A percentile compares a stretch with the other conserved stretches of the same genome.
phyloP scores from a whole-genome alignment of 1,284 basidiomycete species.

The Omphalotus olearius region DNA sequence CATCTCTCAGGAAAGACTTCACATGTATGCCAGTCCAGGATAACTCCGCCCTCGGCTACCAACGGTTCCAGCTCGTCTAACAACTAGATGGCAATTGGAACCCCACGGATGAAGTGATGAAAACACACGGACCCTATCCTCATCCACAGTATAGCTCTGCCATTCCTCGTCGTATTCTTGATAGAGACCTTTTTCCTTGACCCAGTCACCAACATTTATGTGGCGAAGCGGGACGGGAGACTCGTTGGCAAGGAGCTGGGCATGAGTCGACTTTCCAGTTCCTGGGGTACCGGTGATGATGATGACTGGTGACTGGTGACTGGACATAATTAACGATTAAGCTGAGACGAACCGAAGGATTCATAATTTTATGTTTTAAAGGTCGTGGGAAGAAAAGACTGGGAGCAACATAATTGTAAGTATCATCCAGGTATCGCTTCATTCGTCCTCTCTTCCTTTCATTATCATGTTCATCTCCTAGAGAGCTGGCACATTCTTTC shows the following conservation, averaged over 20 bases:
- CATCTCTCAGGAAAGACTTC: conserved; percentile 94
- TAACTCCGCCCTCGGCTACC: conserved; percentile 67
- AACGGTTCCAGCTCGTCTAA: conserved; percentile 85
- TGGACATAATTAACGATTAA: too few relatives aligned
- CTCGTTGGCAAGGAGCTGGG: conserved; percentile 70
- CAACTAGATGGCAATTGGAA: conserved; percentile 44
- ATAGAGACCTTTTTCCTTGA: conserved; percentile 83
- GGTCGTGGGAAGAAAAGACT: not conserved
- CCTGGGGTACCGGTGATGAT: conserved; percentile 91
- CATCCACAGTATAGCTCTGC: conserved; percentile 92
- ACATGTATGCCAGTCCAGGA: conserved; percentile 98
- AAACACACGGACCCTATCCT: conserved; percentile 71
- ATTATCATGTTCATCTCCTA: conserved; percentile 7
- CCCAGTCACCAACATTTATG: conserved; percentile 87
- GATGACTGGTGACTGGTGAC: conserved; percentile 65
- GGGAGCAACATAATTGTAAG: not conserved
- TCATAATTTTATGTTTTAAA: not conserved
- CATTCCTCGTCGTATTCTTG: conserved; percentile 91
- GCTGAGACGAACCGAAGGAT: conserved; percentile 3
- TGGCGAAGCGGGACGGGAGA: conserved; percentile 68
- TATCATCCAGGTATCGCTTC: not conserved
- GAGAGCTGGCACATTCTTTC: not conserved
- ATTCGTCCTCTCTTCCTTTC: not conserved
- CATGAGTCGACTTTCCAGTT: conserved; percentile 89
- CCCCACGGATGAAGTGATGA: not conserved